Percentiles rank a stretch among this genome's conserved stretches.
Conservation (phyloP, 2,329 filamentous ascomycete genomes). For the Corinectria fuckeliana region DNA sequence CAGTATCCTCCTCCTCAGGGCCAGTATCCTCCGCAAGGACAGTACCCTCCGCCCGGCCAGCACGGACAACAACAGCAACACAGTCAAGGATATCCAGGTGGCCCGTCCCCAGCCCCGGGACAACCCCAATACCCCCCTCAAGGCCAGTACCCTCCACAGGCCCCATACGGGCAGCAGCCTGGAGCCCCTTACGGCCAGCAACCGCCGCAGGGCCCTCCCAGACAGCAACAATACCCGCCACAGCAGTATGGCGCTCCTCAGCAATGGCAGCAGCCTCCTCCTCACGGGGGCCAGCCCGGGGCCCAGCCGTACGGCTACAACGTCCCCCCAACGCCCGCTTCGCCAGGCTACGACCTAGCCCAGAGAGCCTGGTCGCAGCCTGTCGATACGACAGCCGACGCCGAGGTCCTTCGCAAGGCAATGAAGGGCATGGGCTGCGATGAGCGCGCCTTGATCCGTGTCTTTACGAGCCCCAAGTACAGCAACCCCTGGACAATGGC, state of each 20-base stretch:
- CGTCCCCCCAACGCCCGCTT: slow-evolving; percentile 36
- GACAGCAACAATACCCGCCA: slow-evolving; percentile 10
- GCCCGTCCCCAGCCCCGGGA: no score
- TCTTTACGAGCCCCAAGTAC: slow-evolving; percentile 42
- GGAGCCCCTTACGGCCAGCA: slow-evolving; percentile 19
- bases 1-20: slow-evolving; percentile 6
- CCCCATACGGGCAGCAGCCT: slow-evolving; percentile 5
- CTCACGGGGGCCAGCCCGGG: slow-evolving; percentile 21
- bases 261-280: slow-evolving; percentile 33
- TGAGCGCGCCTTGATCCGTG: slow-evolving; percentile 39
- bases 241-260: slow-evolving; percentile 17
- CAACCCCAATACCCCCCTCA: background rate
- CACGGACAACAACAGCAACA: slow-evolving; percentile 29
- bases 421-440: slow-evolving; percentile 47
- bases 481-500: slow-evolving; percentile 42
- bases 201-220: slow-evolving; percentile 20
- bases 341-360: slow-evolving; percentile 38
- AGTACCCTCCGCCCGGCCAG: slow-evolving; percentile 17
- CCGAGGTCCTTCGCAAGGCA: slow-evolving; percentile 41
- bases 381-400: slow-evolving; percentile 41
- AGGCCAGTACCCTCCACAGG: slow-evolving; percentile 1
- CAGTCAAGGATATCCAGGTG: no score
- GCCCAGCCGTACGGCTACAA: slow-evolving; percentile 17
- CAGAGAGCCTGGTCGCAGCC: slow-evolving; percentile 35
- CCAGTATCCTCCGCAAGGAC: background rate